Conservation (phyloP, 2,329 filamentous ascomycete species). For the Tolypocladium ovalisporum region DNA sequence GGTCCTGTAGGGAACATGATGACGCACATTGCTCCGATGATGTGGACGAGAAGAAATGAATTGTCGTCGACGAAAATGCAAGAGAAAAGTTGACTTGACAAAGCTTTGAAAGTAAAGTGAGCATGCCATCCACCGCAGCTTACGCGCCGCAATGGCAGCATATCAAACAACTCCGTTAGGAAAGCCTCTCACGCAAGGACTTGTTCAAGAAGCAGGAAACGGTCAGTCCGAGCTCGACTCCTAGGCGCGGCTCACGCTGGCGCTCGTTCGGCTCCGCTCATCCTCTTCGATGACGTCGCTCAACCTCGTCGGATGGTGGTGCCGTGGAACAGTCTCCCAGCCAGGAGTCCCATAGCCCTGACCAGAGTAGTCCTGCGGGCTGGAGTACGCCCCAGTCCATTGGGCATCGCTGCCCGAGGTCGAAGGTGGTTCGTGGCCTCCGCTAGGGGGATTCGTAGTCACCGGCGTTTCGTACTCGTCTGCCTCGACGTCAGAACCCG, state of each 20-base stretch:
- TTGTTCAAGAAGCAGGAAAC: background rate
- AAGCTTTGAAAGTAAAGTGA: no score
- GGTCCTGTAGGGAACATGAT: no score
- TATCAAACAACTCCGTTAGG: background rate
- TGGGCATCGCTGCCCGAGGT: constrained; percentile 20
- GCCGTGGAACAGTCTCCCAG: constrained; percentile 68
- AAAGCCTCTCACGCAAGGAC: no score
- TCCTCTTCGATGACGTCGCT: constrained; percentile 85
- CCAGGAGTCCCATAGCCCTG: constrained; percentile 54
- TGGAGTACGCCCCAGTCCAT: constrained; percentile 30
- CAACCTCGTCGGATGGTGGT: constrained; percentile 79
- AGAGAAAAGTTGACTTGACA: no score
- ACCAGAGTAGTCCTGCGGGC: constrained; percentile 52
- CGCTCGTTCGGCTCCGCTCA: constrained; percentile 65
- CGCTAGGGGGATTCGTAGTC: constrained; percentile 28
- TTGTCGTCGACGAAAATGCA: no score
- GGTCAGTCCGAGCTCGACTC: constrained; percentile 8
- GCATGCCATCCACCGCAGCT: no score
- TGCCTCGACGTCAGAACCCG: constrained; percentile 38
- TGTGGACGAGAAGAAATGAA: no score
- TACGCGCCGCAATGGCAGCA: background rate
- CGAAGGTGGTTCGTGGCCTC: constrained; percentile 19
- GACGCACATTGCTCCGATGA: no score
- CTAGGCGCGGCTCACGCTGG: constrained; percentile 45
- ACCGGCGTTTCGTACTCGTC: constrained; percentile 48